Base-by-base conservation (phyloP, 192 early-diverging fungal genomes). In the Backusella mclennaniae region DNA sequence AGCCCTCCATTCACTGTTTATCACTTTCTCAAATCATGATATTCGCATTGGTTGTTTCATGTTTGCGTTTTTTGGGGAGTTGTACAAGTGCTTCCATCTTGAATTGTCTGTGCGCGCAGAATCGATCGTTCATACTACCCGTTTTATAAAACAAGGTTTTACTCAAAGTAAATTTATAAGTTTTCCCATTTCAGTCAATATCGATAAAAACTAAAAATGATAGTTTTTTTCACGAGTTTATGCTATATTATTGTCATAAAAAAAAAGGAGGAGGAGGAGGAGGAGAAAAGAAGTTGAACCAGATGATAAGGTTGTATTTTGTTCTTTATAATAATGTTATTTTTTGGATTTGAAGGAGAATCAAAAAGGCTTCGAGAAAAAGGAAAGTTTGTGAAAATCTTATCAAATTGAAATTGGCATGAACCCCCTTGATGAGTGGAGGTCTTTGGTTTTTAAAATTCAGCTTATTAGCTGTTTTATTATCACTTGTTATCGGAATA, bases 341-440 rank as follows among this genome's bases (percentile, higher is more conserved):
- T 53, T 53, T 33, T 33, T 33, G 33, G 33, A 33, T 33, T 33
- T 63, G 56, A 29, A 29, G 56, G 56, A 63, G 21, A 11, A 29
- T 63, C 33, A 33, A 33, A 1, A 33, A 33, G 8, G 21, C 53
- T 63, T 63, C 26, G 23, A 63, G 26, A 29, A 63, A 53, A 59
- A 63, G 56, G 56, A 63, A 63, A 63, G 23, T 63, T 63, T 63
- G 21, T 63, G 56, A 63, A 63, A 63, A 63, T 63, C 56, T 29
- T n/a, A 49, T 63, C 56, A 12, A 63, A 63, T 56, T 56, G 53
- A 56, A 56, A 56, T 63, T 63, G 23, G 56, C 56, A 63, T 63
- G 26, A 63, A 49, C 5, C 56, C 56, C 56, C 12, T 63, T 23
- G 12, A 63, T 12, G 9, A 14, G 56, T 63, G 56, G 21, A 63